Conservation (phyloP, 2,329 filamentous ascomycete species). For the Fusarium sp. region DNA sequence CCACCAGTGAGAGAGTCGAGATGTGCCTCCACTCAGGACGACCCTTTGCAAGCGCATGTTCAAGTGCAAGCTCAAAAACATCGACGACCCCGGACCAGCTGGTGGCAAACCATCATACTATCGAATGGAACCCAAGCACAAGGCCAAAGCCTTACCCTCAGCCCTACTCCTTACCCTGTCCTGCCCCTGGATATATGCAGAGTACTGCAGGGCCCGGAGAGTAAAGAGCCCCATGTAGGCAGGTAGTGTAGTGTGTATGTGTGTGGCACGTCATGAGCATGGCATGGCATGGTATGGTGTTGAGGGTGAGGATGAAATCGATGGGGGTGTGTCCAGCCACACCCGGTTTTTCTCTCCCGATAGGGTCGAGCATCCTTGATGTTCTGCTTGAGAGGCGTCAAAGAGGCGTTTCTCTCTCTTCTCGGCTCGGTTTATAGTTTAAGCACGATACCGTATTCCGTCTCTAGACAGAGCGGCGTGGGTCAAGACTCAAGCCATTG, state of each 20-base stretch:
- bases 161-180: slow-evolving; percentile 36
- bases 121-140: slow-evolving; percentile 34
- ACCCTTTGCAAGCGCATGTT: slow-evolving; percentile 35
- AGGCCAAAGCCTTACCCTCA: slow-evolving; percentile 37
- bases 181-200: slow-evolving; percentile 34
- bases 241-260: neutral
- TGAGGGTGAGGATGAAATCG: neutral
- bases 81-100: slow-evolving; percentile 38
- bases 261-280: slow-evolving; percentile 36
- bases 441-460: neutral
- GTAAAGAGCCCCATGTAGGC: slow-evolving; percentile 20
- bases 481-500: slow-evolving; percentile 13
- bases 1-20: slow-evolving; percentile 29
- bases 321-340: slow-evolving; percentile 24
- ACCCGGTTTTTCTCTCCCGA: slow-evolving; percentile 11
- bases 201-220: slow-evolving; percentile 21
- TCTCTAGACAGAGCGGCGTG: slow-evolving; percentile 23
- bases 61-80: slow-evolving; percentile 34
- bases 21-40: slow-evolving; percentile 36
- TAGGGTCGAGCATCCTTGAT: slow-evolving; percentile 24
- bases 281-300: slow-evolving; percentile 9
- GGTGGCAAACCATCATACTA: slow-evolving; percentile 34
- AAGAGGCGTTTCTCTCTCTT: slow-evolving; percentile 23
- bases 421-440: neutral
- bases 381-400: slow-evolving; percentile 23